A percentile compares a stretch with the other conserved stretches of the same genome.
These are phyloP conservation scores for Xylaria sp. DNA, from an alignment of 495 filamentous ascomycete species.

Conservation along the genomic window DNA sequence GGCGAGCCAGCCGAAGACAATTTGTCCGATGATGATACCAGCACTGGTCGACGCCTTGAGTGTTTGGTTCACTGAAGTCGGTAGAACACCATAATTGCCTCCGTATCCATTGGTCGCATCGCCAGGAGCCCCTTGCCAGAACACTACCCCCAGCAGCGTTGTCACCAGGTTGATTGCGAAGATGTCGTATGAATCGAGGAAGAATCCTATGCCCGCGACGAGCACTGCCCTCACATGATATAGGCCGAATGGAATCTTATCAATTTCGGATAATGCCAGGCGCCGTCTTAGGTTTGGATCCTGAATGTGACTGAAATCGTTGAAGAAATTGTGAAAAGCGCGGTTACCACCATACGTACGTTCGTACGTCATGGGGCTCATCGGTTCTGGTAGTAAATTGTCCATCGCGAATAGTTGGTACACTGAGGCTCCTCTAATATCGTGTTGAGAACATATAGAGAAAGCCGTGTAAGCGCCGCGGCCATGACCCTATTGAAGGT, in stretches of 20 bases:
- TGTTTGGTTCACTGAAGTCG: conserved; percentile 66
- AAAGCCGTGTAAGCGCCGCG: conserved; percentile 3
- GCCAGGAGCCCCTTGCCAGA: conserved; percentile 60
- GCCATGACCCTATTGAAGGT: conserved; percentile 12
- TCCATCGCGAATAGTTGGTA: conserved; percentile 13
- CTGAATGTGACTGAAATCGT: conserved; percentile 64
- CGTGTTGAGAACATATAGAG: not conserved
- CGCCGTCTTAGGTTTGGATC: conserved; percentile 75
- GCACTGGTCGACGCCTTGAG: conserved; percentile 78
- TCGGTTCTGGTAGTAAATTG: conserved; percentile 41
- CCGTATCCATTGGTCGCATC: conserved; percentile 44
- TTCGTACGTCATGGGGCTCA: conserved; percentile 41
- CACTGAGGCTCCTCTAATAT: not conserved
- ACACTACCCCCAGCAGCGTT: conserved; percentile 75
- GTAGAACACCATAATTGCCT: conserved; percentile 58
- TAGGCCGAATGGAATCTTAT: conserved; percentile 79
- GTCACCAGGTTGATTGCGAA: conserved; percentile 80
- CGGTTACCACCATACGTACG: conserved; percentile 59
- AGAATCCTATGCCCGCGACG: conserved; percentile 80
- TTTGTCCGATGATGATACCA: conserved; percentile 76
- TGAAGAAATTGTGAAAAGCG: conserved; percentile 68
- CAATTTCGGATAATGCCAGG: conserved; percentile 74
- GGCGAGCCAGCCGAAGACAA: conserved; percentile 73
- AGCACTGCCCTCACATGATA: conserved; percentile 73
- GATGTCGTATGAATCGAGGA: conserved; percentile 79